Percentiles rank a stretch among this genome's conserved stretches.
Evolutionary conservation across 2,329 filamentous ascomycete genomes (phyloP).

Genomic region (Aureobasidium namibiae): DNA sequence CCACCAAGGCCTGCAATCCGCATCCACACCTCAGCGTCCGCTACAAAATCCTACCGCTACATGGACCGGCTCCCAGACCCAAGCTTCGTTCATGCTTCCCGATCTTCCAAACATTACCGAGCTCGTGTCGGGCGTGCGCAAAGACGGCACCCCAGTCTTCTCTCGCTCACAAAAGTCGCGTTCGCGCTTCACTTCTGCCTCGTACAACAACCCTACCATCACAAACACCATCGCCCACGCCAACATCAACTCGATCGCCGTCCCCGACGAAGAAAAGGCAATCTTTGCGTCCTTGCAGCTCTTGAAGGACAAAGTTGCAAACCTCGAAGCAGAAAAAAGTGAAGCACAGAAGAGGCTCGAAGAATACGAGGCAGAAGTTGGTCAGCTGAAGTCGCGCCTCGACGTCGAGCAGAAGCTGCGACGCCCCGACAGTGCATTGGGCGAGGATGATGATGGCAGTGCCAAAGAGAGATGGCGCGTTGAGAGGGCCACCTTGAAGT

Average conservation of each 20-base stretch:
- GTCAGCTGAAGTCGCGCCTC: constrained; percentile 42
- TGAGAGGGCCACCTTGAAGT: constrained; percentile 48
- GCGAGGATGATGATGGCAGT: constrained; percentile 40
- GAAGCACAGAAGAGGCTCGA: constrained; percentile 45
- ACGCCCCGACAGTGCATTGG: constrained; percentile 40
- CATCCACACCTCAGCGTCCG: constrained; percentile 19
- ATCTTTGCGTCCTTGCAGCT: constrained; percentile 53
- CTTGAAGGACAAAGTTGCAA: constrained; percentile 48
- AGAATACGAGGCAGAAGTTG: constrained; percentile 54
- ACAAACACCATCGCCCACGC: constrained; percentile 30
- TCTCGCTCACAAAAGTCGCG: constrained; percentile 41
- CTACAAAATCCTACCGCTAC: constrained; percentile 24
- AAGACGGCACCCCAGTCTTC: constrained; percentile 51
- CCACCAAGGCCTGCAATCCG: constrained; percentile 4
- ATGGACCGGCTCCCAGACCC: constrained; percentile 41
- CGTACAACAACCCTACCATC: constrained; percentile 21
- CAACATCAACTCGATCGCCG: constrained; percentile 45
- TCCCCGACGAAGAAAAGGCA: constrained; percentile 55
- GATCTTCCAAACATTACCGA: constrained; percentile 55
- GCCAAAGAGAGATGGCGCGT: constrained; percentile 30
- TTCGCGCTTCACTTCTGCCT: constrained; percentile 47
- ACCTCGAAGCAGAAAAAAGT: constrained; percentile 48
- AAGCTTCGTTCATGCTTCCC: constrained; percentile 53
- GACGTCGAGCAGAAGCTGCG: constrained; percentile 32
- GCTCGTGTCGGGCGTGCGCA: constrained; percentile 50